Evolutionary conservation across 2,329 filamentous ascomycete genomes (phyloP).

Genomic region (Fusarium armeniacum): DNA sequence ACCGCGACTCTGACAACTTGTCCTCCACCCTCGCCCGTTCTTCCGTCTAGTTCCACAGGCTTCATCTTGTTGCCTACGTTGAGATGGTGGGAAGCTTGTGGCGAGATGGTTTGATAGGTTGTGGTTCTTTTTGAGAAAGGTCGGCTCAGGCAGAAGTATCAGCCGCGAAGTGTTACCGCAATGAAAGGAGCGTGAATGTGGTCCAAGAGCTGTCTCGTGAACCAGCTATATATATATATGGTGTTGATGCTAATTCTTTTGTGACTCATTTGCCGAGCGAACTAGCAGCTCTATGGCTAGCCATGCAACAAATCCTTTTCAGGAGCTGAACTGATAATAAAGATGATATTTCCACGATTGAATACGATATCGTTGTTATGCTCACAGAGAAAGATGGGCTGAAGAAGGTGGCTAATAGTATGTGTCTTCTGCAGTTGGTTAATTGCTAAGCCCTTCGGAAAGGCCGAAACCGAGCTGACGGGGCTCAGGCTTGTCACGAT

Average conservation of each 20-base stretch:
- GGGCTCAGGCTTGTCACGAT: constrained; percentile 4
- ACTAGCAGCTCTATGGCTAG: constrained; percentile 13
- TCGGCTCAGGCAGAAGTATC: constrained; percentile 1
- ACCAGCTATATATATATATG: constrained; percentile 28
- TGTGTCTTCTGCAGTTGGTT: background rate
- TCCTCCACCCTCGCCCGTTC: constrained; percentile 72
- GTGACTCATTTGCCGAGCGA: constrained; percentile 34
- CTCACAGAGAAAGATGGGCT: background rate
- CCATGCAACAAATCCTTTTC: constrained; percentile 5
- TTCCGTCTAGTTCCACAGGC: constrained; percentile 66
- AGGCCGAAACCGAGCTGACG: constrained; percentile 4
- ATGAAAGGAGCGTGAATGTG: constrained; percentile 13
- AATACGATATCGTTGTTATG: background rate
- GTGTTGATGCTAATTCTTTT: constrained; percentile 1
- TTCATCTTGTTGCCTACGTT: constrained; percentile 46
- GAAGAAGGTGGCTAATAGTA: background rate
- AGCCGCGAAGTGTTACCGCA: constrained; percentile 2
- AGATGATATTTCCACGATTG: background rate
- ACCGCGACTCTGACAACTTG: constrained; percentile 71
- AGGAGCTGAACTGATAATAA: background rate
- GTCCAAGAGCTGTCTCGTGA: background rate
- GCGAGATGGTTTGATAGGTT: constrained; percentile 22
- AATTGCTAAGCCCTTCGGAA: constrained; percentile 15
- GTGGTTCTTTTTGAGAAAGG: background rate
- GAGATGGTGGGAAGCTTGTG: constrained; percentile 13